These are phyloP conservation scores for Ceratocystis eucalypticola DNA, from an alignment of 2,329 filamentous ascomycete species.

Conservation along the genomic window DNA sequence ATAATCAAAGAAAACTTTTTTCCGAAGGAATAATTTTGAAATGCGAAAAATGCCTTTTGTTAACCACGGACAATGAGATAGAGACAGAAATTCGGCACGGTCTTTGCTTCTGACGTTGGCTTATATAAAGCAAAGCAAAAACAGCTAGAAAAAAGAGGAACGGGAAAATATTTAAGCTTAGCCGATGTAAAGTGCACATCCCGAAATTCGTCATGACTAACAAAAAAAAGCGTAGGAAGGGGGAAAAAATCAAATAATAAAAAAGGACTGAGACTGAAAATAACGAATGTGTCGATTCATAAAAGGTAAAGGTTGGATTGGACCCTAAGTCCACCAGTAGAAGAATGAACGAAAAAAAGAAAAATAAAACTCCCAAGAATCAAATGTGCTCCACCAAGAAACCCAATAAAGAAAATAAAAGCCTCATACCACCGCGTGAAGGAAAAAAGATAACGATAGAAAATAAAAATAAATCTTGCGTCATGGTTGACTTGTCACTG, in stretches of 20 bases:
- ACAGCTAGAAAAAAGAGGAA: not conserved
- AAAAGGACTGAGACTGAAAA: constrained; percentile 6
- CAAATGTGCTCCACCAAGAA: constrained; percentile 15
- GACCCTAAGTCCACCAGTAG: constrained; percentile 7
- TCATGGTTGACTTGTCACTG: not conserved
- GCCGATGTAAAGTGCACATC: constrained; percentile 5
- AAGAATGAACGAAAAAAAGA: constrained; percentile 2
- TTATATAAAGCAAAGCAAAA: not conserved
- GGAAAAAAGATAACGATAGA: constrained; percentile 13
- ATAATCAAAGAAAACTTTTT: not conserved
- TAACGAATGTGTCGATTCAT: constrained; percentile 11
- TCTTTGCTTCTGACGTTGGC: not conserved
- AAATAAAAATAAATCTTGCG: constrained; percentile 1
- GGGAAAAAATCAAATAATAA: not conserved
- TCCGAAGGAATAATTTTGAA: not conserved
- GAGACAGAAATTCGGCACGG: too few relatives aligned
- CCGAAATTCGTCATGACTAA: constrained; percentile 9
- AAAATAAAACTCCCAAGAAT: constrained; percentile 13
- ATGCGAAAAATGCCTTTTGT: not conserved
- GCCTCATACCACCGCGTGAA: constrained; percentile 18
- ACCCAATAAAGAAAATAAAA: constrained; percentile 9
- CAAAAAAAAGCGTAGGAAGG: constrained; percentile 3
- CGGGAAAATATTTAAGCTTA: constrained; percentile 8
- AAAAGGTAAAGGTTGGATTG: constrained; percentile 7
- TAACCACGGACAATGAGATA: too few relatives aligned